Percentiles rank a stretch among this genome's conserved stretches.
Conservation (phyloP, 2,329 filamentous ascomycete species). For the Teratosphaeriaceae sp. region DNA sequence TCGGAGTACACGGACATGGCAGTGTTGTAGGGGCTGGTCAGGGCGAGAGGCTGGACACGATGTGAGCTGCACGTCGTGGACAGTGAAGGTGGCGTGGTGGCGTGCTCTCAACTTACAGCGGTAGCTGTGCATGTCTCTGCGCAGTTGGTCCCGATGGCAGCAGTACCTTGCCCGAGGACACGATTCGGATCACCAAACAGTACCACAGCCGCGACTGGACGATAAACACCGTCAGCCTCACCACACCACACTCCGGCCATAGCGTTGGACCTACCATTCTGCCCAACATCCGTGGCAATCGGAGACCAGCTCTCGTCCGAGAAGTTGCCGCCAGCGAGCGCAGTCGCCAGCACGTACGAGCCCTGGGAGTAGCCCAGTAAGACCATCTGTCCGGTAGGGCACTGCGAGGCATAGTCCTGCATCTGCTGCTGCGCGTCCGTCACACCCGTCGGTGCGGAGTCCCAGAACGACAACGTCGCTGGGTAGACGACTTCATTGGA, state of each 20-base stretch:
- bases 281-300: background rate
- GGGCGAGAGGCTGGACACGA: constrained; percentile 6
- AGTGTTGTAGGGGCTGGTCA: background rate
- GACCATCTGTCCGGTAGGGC: constrained; percentile 5
- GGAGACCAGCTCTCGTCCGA: background rate
- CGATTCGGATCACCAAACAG: constrained; percentile 1
- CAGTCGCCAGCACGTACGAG: constrained; percentile 1
- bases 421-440: constrained; percentile 6
- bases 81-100: background rate
- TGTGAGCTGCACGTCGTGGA: too few relatives aligned
- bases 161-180: constrained; percentile 3
- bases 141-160: constrained; percentile 4
- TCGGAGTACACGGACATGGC: constrained; percentile 2
- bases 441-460: constrained; percentile 4
- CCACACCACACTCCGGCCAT: too few relatives aligned
- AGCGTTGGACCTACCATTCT: constrained; percentile 1
- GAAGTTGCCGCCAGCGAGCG: constrained; percentile 4
- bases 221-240: background rate
- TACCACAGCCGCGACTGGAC: constrained; percentile 1
- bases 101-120: constrained; percentile 1
- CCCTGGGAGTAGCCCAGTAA: constrained; percentile 6
- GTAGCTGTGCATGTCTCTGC: background rate
- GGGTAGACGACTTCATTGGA: constrained; percentile 8
- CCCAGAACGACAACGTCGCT: constrained; percentile 4
- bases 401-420: constrained; percentile 1